Base-by-base conservation (phyloP, 495 filamentous ascomycete species). In the Neurospora pannonica region DNA sequence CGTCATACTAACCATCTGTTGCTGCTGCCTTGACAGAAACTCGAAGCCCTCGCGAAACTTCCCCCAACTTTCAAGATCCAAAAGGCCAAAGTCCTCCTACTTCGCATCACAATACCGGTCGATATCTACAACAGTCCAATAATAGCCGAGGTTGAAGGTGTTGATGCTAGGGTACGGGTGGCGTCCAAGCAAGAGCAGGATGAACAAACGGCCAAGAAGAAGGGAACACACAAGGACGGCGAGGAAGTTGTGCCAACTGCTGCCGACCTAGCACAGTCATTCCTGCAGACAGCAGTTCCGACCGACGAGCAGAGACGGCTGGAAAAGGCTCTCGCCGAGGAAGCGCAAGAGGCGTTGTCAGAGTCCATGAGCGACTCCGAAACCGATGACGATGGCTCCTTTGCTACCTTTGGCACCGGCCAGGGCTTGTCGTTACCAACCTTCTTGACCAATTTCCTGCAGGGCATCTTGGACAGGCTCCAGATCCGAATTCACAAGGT, bases 211-310 rank as follows among this genome's bases (percentile, higher is more conserved):
- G 75, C 70, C 76, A 82, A 39, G 75, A 86, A 74, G 78, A 79
- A 37, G 48, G 72, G 74, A 38, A 74, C 74, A 73, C 48, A 71
- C 31, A 54, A 74, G 7, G 77, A 71, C 17, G 77, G 75, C 34
- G 75, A 78, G n/a, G 85, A 87, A 3, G 78, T 86, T 24, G 82
- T 97, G 13, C 93, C 93, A 4, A 93, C 92, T 19, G 89, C 93
- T n/a, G 87, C 91, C 75, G 91, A 95, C 73, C 86, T 98, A 38
- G 95, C 95, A 5, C 87, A 94, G 80, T 97, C 93, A 0, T 98
- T 97, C 82, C 85, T 98, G 17, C 88, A 94, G 76, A 88, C 93
- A 1, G 24, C 28, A 17, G 93, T 98, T 76, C 92, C 94, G 54
- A 79, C 79, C 13, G 88, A 92, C 72, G 92, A 96, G 78, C 92